Base-by-base conservation (phyloP, 352 stramenopile species). In the Phytophthora cryptogea region DNA sequence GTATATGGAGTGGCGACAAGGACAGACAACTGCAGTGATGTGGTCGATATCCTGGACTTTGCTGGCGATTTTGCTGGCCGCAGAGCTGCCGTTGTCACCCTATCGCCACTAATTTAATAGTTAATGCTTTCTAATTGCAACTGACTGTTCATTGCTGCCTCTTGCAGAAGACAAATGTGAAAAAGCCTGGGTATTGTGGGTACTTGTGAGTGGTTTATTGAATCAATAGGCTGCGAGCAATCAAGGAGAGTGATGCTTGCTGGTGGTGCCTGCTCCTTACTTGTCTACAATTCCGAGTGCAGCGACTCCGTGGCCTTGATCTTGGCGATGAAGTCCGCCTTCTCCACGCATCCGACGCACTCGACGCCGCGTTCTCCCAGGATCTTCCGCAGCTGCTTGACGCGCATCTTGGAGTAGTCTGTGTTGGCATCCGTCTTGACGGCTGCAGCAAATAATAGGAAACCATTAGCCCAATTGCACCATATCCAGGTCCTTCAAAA, bases 381-480 rank as follows among this genome's bases (percentile, higher is more conserved):
- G 57, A 98, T 98, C 72, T 96, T 90, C 72, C 96, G 97, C 40
- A 98, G 85, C 68, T 98, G 83, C 87, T 97, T 98, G 31, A 98
- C 94, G 56, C 92, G 90, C 68, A 98, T 71, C 77, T 97, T 98
- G 33, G 77, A 88, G 83, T 98, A 98, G 64, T 98, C 91, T 67
- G 94, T 97, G 74, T 91, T 94, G 55, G 89, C 87, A 45, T 97
- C 92, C 48, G 96, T 91, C 79, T 98, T 98, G 57, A 98, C 83
- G 36, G 93, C 92, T 96, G 41, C 32, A 59, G 16, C 9, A 44
- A 41, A 49, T 13, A 61, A 23, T 3, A 23, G 20, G 20, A 23
- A 23, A 23, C 20, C 20, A 23, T 23, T 23, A 23, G 20, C 20
- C 20, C 20, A 23, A 23, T 2, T 23, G 20, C 20, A 23, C 20